Evolutionary conservation across 2,329 filamentous ascomycete species (phyloP).

Genomic region (Fusarium luffae): DNA sequence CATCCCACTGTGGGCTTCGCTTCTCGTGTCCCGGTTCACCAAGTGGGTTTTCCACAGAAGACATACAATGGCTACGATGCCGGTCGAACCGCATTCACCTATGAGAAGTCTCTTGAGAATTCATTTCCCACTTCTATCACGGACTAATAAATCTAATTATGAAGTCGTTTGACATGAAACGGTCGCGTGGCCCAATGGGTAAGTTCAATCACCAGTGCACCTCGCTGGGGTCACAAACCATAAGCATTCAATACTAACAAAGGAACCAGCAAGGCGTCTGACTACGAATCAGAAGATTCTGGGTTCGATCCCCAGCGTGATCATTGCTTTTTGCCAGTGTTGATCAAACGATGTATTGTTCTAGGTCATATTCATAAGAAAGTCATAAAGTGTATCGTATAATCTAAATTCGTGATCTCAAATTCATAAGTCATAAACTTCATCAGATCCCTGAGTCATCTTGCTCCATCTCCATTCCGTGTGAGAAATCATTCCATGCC

Average conservation of each 20-base stretch:
- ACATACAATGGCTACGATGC: not conserved
- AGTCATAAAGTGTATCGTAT: not conserved
- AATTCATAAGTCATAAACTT: not conserved
- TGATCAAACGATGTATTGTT: not conserved
- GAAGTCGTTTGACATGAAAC: not conserved
- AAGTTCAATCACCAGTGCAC: conserved; percentile 39
- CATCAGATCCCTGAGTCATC: conserved; percentile 39
- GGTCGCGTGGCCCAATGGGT: conserved; percentile 45
- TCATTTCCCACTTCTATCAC: not conserved
- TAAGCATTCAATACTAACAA: conserved; percentile 35
- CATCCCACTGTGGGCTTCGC: not conserved
- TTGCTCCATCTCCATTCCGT: conserved; percentile 28
- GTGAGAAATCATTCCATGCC: conserved; percentile 27
- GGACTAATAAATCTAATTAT: not conserved
- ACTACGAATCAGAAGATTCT: conserved; percentile 1
- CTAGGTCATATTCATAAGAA: not conserved
- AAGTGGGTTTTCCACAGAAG: not conserved
- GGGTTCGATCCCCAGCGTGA: conserved; percentile 45
- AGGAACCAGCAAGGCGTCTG: not conserved
- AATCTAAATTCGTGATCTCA: not conserved
- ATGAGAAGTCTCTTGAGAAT: not conserved
- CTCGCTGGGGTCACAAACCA: conserved; percentile 46
- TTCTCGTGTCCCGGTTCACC: not conserved
- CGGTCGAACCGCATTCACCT: not conserved
- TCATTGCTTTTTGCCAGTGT: not conserved